Base-by-base conservation (phyloP, 2,329 filamentous ascomycete genomes). In the Trichoderma simmonsii region DNA sequence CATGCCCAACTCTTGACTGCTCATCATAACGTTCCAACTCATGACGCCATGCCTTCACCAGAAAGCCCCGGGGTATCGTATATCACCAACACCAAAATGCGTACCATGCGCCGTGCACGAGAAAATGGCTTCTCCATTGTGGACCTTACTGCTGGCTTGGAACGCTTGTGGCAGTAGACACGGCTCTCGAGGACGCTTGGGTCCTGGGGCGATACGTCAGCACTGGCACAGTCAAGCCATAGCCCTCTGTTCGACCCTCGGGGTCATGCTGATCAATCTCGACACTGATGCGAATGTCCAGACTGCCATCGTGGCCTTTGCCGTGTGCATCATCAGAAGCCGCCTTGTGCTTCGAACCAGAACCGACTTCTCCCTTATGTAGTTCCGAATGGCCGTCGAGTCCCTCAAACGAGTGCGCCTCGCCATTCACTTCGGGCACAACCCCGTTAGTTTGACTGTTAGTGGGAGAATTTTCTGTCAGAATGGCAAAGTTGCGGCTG, bases 401-500 rank as follows among this genome's bases (percentile, higher is more conserved):
- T 73, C 86, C 82, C 15, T 75, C 54, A 70, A 84, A 84, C 2
- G 78, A 78, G 21, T 73, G 74, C 24, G 74, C 64, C 21, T 74
- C 71, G 6, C 62, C 72, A 28, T 75, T 75, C 6, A 69, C 70
- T 43, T 76, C 76, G 7, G 72, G 72, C 28, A 78, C 70, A 24
- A 77, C 74, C 75, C 75, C 77, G 36, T 79, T 79, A 15, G 72
- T 69, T 14, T 73, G 51, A 7, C n/a, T n/a, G n/a, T 56, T 77
- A 77, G 86, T 85, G 61, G 88, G 93, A n/a, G 91, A 90, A 81
- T 97, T 98, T 80, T 97, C 93, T 21, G 93, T 92, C 73, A 99
- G 91, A 56, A 93, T 91, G 77, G 95, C 95, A 87, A 93, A 99
- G 80, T 99, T 99, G 28, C 96, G 90, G 75, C 94, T 95, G 3